Conservation (phyloP, 2,329 filamentous ascomycete genomes). For the Orbilia blumenaviensis region DNA sequence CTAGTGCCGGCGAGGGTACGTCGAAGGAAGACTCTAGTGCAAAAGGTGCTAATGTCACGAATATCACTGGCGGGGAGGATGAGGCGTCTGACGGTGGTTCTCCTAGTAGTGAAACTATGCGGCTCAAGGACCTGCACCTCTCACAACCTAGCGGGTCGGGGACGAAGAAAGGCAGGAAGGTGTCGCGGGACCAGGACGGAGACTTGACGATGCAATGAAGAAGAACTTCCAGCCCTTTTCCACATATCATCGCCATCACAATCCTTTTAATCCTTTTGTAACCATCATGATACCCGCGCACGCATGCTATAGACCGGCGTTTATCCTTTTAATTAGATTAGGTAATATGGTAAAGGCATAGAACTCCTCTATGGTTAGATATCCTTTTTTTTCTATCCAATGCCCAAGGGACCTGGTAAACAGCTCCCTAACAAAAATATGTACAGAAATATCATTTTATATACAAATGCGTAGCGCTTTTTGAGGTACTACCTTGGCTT, state of each 20-base stretch:
- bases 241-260: not conserved
- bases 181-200: slow-evolving; percentile 33
- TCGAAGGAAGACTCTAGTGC: slow-evolving; percentile 3
- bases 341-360: not conserved
- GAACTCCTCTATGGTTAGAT: not conserved
- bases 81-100: slow-evolving; percentile 29
- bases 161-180: slow-evolving; percentile 30
- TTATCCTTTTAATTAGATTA: not conserved
- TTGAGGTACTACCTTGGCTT: not conserved
- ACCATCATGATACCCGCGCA: slow-evolving; percentile 40
- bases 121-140: slow-evolving; percentile 44
- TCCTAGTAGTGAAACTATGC: slow-evolving; percentile 26
- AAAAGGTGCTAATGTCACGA: not conserved
- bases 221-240: too few relatives aligned
- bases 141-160: slow-evolving; percentile 21
- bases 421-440: not conserved
- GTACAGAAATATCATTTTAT: not conserved
- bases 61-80: slow-evolving; percentile 12
- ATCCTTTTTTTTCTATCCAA: not conserved
- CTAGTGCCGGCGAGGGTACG: not conserved
- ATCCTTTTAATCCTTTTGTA: not conserved
- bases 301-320: slow-evolving; percentile 20
- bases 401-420: not conserved
- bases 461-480: not conserved
- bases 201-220: slow-evolving; percentile 40